Evolutionary conservation across 495 filamentous ascomycete species (phyloP).

Genomic region (Viridothelium virens): DNA sequence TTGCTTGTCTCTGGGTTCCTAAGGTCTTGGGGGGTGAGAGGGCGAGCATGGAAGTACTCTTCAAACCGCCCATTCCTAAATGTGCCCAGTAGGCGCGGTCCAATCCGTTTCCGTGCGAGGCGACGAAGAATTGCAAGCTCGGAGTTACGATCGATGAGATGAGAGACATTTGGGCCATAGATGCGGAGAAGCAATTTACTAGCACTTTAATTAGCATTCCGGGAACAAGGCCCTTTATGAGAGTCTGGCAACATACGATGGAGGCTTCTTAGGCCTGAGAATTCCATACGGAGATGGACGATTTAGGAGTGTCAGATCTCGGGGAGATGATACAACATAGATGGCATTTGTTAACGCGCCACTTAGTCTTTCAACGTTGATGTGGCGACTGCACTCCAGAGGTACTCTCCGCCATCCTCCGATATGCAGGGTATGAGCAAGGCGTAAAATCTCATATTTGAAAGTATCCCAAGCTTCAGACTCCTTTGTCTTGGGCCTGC

Average conservation of each 20-base stretch:
- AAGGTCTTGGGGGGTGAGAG: slow-evolving; percentile 69
- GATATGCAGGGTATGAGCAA: slow-evolving; percentile 79
- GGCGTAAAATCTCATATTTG: slow-evolving; percentile 80
- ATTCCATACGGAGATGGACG: slow-evolving; percentile 35
- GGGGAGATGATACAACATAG: slow-evolving; percentile 83
- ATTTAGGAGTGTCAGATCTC: slow-evolving; percentile 38
- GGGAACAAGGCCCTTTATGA: background rate
- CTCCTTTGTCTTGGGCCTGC: slow-evolving; percentile 49
- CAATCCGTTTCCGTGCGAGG: slow-evolving; percentile 84
- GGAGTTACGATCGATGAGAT: slow-evolving; percentile 87
- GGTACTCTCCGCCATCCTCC: slow-evolving; percentile 84
- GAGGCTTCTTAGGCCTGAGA: slow-evolving; percentile 43
- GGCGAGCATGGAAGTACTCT: slow-evolving; percentile 75
- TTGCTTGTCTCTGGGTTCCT: slow-evolving; percentile 73
- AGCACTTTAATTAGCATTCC: slow-evolving; percentile 12
- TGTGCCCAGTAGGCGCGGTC: slow-evolving; percentile 84
- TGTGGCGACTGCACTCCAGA: slow-evolving; percentile 59
- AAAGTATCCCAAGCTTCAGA: slow-evolving; percentile 68
- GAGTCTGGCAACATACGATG: slow-evolving; percentile 34
- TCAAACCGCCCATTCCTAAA: slow-evolving; percentile 97
- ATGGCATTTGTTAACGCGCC: slow-evolving; percentile 94
- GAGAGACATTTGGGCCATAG: slow-evolving; percentile 91
- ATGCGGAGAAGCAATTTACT: slow-evolving; percentile 84
- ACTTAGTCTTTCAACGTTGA: slow-evolving; percentile 78
- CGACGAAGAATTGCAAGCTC: slow-evolving; percentile 82